Evolutionary conservation across 768 basidiomycete species (phyloP).

Genomic region (Epithele typhae): DNA sequence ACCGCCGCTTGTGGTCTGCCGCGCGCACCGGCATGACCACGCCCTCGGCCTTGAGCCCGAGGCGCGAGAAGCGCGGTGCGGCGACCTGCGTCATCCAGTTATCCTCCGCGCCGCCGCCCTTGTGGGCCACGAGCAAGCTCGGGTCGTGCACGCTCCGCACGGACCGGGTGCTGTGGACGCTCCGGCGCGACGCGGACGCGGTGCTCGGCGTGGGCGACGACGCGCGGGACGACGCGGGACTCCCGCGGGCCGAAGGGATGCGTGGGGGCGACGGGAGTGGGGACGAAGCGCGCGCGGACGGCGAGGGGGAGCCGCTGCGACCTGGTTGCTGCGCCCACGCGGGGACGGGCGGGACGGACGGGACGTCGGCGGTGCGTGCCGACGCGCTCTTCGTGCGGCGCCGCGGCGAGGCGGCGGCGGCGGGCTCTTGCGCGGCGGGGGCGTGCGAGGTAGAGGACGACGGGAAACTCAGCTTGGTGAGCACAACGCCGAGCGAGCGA

Average conservation of each 20-base stretch:
- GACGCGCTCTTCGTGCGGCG: conserved; percentile 6
- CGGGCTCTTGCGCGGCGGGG: background rate
- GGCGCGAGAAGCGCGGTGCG: conserved; percentile 24
- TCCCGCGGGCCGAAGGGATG: background rate
- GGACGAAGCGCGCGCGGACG: conserved; percentile 1
- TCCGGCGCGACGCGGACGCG: conserved; percentile 4
- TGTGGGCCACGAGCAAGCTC: conserved; percentile 1
- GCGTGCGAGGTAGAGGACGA: background rate
- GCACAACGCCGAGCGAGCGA: conserved; percentile 7
- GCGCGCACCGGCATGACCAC: conserved; percentile 24
- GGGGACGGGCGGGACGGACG: conserved; percentile 10
- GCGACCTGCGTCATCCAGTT: conserved; percentile 23
- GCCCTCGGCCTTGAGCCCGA: conserved; percentile 21
- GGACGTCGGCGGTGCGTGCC: background rate
- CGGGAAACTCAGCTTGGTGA: conserved; percentile 12
- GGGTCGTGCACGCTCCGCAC: background rate
- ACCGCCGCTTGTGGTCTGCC: conserved; percentile 17
- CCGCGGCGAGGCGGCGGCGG: background rate
- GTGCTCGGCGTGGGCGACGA: too few species aligned
- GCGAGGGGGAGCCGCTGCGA: background rate
- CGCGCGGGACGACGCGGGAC: background rate
- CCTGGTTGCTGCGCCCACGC: conserved; percentile 5
- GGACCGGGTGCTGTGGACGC: background rate
- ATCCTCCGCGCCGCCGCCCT: conserved; percentile 16
- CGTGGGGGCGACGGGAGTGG: background rate